Base-by-base conservation (phyloP, 441 rosid species). In the Erysimum cheiri region DNA sequence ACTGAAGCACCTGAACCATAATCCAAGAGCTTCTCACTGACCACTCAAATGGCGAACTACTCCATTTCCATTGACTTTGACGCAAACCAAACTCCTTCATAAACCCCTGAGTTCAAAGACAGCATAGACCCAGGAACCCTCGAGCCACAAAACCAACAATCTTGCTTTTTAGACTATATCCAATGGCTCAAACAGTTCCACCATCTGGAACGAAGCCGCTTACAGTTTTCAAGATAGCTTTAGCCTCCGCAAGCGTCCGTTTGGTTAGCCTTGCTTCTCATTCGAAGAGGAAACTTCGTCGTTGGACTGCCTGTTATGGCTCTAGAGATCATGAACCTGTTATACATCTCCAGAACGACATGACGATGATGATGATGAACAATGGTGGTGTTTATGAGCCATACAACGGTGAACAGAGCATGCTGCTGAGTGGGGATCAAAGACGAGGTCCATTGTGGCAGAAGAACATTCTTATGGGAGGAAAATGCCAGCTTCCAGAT, bases 391-490 rank as follows among this genome's bases (percentile, higher is more conserved):
- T 54, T 28, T 68, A 59, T 40, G 75, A 65, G n/a, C 61, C 72
- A 26, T 12, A 43, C 64, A 60, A 59, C 0, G 77, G 71, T 10
- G 76, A 71, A 31, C 78, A 71, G n/a, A 76, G 75, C 67, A 70
- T 78, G 71, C 52, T 62, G 67, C 53, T 79, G 35, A 82, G 85
- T 49, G 60, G 80, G 19, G 85, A 81, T 47, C 87, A 76, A 61
- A 64, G 74, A 49, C 72, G 67, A 15, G 82, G 35, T 13, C 73
- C 88, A 0, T 78, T 93, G 70, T 91, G 98, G 98, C 87, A 83
- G 83, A 93, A 86, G 84, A 91, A 87, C 78, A 89, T 93, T 70
- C 89, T 91, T 69, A 91, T 93, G 97, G 98, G 96, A 4, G 97
- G 87, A 2, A 91, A 88, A 67, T 91, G 95, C 56, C 92, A 87